Percentiles rank a stretch among this genome's conserved stretches.
Conservation (phyloP, 108 stramenopile genomes). For the Cyclotella distinguenda region DNA sequence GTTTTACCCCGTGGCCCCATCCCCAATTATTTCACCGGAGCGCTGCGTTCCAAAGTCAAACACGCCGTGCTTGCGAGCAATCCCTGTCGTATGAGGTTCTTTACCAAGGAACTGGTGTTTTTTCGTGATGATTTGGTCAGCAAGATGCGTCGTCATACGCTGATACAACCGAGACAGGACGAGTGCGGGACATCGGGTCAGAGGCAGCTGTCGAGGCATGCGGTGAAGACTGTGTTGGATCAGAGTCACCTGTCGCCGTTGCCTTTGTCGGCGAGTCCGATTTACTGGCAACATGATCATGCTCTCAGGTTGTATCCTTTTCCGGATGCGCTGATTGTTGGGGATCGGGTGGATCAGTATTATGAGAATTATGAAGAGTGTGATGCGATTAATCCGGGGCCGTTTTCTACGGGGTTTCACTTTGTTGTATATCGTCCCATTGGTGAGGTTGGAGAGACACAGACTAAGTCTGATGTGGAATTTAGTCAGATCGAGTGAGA, state of each 20-base stretch:
- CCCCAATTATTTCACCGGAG: conserved; percentile 56
- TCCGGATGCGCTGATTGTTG: conserved; percentile 83
- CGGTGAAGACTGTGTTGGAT: conserved; percentile 82
- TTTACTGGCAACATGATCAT: conserved; percentile 93
- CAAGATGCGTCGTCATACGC: conserved; percentile 72
- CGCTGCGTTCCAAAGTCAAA: conserved; percentile 44
- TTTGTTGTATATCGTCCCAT: conserved; percentile 63
- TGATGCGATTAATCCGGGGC: conserved; percentile 57
- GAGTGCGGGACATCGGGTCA: conserved; percentile 16
- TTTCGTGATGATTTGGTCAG: conserved; percentile 87
- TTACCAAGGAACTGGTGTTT: conserved; percentile 88
- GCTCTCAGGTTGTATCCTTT: conserved; percentile 88
- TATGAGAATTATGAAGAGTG: conserved; percentile 58
- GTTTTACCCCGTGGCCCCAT: conserved; percentile 72
- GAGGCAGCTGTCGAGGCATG: conserved; percentile 46
- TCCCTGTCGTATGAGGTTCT: conserved; percentile 86
- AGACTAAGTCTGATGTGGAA: conserved; percentile 51
- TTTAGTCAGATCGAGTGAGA: conserved; percentile 40
- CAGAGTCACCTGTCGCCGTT: conserved; percentile 91
- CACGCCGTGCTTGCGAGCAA: conserved; percentile 66
- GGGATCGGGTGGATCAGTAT: conserved; percentile 56
- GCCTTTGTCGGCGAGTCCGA: conserved; percentile 66
- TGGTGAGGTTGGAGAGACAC: conserved; percentile 19
- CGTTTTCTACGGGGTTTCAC: conserved; percentile 50
- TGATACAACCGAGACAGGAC: conserved; percentile 58